phyloP scores from a whole-genome alignment of 176 grass and related monocot species.

The Pontederia crassipes region DNA sequence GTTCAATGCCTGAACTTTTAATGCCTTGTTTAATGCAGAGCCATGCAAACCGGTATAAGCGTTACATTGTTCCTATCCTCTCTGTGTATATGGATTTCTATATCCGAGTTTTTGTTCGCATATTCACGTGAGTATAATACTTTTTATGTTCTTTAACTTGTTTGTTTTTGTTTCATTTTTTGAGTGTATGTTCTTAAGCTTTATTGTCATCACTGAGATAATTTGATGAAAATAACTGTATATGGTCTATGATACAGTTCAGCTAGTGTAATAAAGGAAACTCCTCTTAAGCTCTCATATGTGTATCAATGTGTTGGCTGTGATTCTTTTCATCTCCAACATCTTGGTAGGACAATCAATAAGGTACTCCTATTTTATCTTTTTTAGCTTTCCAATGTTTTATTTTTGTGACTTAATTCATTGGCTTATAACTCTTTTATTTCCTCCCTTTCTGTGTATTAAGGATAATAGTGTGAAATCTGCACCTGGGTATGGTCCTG shows the following conservation, averaged over 20 bases:
- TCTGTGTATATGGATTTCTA: constrained; percentile 97
- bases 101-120: constrained; percentile 91
- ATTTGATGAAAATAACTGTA: constrained; percentile 14
- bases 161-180: background rate
- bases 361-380: constrained; percentile 37
- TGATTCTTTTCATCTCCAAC: constrained; percentile 95
- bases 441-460: constrained; percentile 20
- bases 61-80: constrained; percentile 88
- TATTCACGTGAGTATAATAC: constrained; percentile 64
- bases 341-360: constrained; percentile 55
- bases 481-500: constrained; percentile 82
- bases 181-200: background rate
- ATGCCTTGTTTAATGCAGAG: constrained; percentile 37
- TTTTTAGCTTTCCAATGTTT: background rate
- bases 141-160: background rate
- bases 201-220: background rate
- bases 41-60: constrained; percentile 93
- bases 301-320: constrained; percentile 91
- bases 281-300: constrained; percentile 94
- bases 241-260: constrained; percentile 51
- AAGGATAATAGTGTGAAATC: constrained; percentile 74
- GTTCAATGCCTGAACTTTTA: background rate
- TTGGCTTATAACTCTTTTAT: constrained; percentile 15
- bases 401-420: background rate
- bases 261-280: constrained; percentile 82